Conservation (phyloP, 108 stramenopile genomes). For the Fragilariopsis cylindrus region DNA sequence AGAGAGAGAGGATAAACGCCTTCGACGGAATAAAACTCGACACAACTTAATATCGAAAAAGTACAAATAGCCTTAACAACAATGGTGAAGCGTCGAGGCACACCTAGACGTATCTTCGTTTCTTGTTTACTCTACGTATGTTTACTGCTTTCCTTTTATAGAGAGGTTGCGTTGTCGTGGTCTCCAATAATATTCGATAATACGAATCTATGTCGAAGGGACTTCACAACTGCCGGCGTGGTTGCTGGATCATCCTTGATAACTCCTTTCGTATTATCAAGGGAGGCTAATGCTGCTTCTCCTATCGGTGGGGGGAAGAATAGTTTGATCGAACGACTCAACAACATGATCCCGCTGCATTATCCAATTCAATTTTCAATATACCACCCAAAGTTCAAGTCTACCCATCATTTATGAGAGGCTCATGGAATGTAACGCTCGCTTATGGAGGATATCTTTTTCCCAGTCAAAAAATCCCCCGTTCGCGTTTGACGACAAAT, state of each 20-base stretch:
- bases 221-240: not conserved
- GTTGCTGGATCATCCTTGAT: conserved; percentile 1
- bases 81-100: no score
- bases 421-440: conserved; percentile 55
- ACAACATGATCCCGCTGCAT: conserved; percentile 55
- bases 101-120: not conserved
- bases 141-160: not conserved
- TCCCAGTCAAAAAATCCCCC: conserved; percentile 60
- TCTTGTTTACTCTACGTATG: not conserved
- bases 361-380: conserved; percentile 76
- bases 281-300: conserved; percentile 1
- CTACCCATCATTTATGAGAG: conserved; percentile 70
- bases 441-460: conserved; percentile 68
- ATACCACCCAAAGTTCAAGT: conserved; percentile 70
- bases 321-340: conserved; percentile 54
- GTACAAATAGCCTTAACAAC: no score
- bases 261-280: conserved; percentile 5
- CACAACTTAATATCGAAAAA: no score
- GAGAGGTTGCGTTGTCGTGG: not conserved
- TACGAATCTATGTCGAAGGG: not conserved
- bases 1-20: no score
- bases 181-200: not conserved
- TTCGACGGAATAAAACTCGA: no score
- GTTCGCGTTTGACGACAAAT: conserved; percentile 48
- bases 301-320: not conserved